Conservation (phyloP, 139 green algal species). For the Chlorella vulgaris region DNA sequence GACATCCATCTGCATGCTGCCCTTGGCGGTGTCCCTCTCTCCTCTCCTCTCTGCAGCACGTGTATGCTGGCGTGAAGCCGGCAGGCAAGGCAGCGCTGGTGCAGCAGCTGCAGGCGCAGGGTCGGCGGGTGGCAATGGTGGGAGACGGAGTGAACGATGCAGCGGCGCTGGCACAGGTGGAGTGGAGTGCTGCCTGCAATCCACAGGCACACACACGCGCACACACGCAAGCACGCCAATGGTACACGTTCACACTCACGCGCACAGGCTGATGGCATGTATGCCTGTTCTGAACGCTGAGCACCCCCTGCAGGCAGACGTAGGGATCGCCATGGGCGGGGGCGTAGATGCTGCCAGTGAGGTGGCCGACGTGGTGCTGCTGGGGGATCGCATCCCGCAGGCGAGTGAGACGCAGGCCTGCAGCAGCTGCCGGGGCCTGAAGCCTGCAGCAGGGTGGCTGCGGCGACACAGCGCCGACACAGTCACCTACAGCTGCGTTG, state of each 20-base stretch:
- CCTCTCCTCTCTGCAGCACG: constrained; percentile 38
- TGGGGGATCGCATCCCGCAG: constrained; percentile 77
- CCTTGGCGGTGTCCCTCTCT: not conserved
- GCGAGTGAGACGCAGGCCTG: constrained; percentile 45
- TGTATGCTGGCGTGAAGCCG: constrained; percentile 69
- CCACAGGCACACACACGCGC: too few relatives aligned
- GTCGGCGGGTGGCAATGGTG: constrained; percentile 82
- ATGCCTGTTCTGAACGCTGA: not conserved
- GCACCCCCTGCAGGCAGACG: constrained; percentile 59
- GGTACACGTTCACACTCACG: too few relatives aligned
- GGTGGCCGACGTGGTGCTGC: constrained; percentile 80
- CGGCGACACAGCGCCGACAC: too few relatives aligned
- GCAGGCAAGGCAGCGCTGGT: constrained; percentile 73
- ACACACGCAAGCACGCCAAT: too few relatives aligned
- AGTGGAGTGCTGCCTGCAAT: not conserved
- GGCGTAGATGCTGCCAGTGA: constrained; percentile 65
- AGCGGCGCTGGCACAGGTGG: constrained; percentile 73
- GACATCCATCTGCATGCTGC: too few relatives aligned
- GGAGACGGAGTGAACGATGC: constrained; percentile 94
- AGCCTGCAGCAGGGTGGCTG: too few relatives aligned
- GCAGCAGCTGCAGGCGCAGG: constrained; percentile 57
- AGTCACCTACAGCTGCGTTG: too few relatives aligned
- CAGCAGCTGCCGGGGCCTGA: too few relatives aligned
- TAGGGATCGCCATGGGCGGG: constrained; percentile 89
- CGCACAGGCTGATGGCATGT: not conserved